A percentile compares a stretch with the other conserved stretches of the same genome.
Conservation (phyloP, 441 rosid species). For the Kokia cookei region DNA sequence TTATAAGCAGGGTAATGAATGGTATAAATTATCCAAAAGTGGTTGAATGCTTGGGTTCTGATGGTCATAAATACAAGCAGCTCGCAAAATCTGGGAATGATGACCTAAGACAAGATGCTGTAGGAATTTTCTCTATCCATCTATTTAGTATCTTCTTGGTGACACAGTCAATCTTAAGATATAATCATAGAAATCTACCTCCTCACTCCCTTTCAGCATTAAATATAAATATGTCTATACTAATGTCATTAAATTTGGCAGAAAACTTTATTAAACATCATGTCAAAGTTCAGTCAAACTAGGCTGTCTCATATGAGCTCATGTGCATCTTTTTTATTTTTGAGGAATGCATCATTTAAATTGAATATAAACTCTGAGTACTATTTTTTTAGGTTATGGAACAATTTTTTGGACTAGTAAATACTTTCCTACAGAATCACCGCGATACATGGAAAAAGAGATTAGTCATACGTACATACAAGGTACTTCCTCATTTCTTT, state of each 20-base stretch:
- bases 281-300: not conserved
- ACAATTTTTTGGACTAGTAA: conserved; percentile 92
- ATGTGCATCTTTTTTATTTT: not conserved
- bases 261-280: conserved; percentile 2
- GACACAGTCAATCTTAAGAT: not conserved
- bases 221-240: not conserved
- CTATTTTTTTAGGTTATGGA: conserved; percentile 85
- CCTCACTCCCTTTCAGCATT: not conserved
- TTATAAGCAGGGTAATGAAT: conserved; percentile 74
- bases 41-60: conserved; percentile 93
- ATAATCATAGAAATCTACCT: not conserved
- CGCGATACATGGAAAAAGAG: conserved; percentile 93
- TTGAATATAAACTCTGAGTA: conserved; percentile 9
- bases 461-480: conserved; percentile 86
- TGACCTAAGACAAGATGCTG: conserved; percentile 99
- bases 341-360: not conserved
- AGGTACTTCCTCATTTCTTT: conserved; percentile 44
- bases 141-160: not conserved
- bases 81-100: conserved; percentile 98
- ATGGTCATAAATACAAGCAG: conserved; percentile 85
- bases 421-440: conserved; percentile 78
- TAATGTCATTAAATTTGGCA: not conserved
- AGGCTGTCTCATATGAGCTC: not conserved
- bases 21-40: conserved; percentile 98
- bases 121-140: conserved; percentile 30